These are phyloP conservation scores for Solanum rostratum DNA, from an alignment of 257 asterid genomes.

Conservation along the genomic window DNA sequence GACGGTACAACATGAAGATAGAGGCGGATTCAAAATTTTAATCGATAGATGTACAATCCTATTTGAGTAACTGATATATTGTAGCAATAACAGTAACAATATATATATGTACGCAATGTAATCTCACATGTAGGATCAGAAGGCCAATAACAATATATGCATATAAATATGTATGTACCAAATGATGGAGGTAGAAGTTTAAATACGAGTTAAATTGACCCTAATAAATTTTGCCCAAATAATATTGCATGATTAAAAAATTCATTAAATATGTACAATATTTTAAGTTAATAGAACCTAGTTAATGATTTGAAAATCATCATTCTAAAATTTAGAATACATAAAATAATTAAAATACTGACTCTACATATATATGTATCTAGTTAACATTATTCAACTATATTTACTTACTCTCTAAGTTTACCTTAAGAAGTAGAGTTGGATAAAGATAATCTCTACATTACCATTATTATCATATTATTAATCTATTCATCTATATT, in stretches of 20 bases:
- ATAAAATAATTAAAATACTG: not conserved
- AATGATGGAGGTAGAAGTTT: not conserved
- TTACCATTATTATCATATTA: not conserved
- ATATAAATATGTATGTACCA: not conserved
- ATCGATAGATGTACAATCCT: not conserved
- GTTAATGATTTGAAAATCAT: not conserved
- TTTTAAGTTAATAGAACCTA: not conserved
- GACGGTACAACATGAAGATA: not conserved
- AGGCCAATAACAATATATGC: not conserved
- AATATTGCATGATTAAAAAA: not conserved
- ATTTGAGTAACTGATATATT: not conserved
- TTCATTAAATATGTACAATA: not conserved
- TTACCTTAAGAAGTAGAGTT: not conserved
- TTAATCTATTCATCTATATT: no score
- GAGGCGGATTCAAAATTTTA: not conserved
- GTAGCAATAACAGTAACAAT: no score
- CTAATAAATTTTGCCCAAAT: not conserved
- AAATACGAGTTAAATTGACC: not conserved
- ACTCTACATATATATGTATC: not conserved
- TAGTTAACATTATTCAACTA: not conserved
- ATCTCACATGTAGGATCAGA: no score
- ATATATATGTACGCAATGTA: no score
- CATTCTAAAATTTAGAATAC: not conserved
- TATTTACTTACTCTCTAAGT: not conserved
- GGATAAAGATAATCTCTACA: not conserved